Evolutionary conservation across 192 early-diverging fungal genomes (phyloP), one percentile per base, ranked within the genome.

Genomic region (Entomortierella chlamydospora): DNA sequence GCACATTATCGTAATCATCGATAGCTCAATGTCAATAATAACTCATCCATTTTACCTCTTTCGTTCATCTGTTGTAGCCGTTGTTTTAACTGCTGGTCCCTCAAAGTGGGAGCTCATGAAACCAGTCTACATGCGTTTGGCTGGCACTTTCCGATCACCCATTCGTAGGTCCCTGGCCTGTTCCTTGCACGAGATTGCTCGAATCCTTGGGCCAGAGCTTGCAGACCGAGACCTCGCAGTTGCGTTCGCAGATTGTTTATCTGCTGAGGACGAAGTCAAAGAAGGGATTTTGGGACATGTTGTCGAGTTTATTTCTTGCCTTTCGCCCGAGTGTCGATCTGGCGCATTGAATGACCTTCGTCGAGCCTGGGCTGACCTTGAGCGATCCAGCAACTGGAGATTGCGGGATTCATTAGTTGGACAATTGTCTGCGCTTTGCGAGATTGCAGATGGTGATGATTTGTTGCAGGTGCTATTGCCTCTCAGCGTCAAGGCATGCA

Each of bases 401-500:
- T 81, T 91, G 31, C 83, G 93, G 42, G 89, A 94, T 69, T 85
- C 89, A 33, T 84, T 94, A 72, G 89, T 91, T 4, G 72, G 70
- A 29, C 93, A 94, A 70, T 63, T 94, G 17, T 83, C 90, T 9
- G 82, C 80, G 10, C 81, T 94, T 34, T 90, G 90, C 45, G 77
- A 86, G 26, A 61, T 92, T 29, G 91, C 90, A 59, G 86, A 91
- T 17, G 85, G 85, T 0, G 64, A 82, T 5, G 81, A 85, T 54
- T 87, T 93, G 0, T 84, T 94, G 9, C 83, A 86, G 61, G 84
- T 90, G 33, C 68, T 94, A 33, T 63, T 94, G 60, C 93, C 93
- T 13, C 62, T 92, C 63, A 87, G 90, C 9, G 86, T 92, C 50
- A 67, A 82, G 22, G 87, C 85, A 20, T 82, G 84, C 41, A 78